Percentiles rank a stretch among this genome's conserved stretches.
phyloP scores from a whole-genome alignment of 2,329 filamentous ascomycete genomes.

The Trichoderma arundinaceum region DNA sequence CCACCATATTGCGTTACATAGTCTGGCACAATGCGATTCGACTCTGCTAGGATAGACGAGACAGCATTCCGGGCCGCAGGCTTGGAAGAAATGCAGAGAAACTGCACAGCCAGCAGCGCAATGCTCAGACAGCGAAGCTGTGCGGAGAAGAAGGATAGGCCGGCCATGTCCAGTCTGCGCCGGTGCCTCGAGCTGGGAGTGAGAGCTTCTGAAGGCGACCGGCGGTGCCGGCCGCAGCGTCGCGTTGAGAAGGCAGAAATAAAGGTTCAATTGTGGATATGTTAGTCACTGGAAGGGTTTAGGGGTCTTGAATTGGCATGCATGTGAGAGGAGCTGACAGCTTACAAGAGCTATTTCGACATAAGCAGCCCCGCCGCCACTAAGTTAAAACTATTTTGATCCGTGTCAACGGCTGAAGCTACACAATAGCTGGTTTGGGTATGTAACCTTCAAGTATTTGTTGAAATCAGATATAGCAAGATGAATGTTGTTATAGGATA shows the following conservation, averaged over 20 bases:
- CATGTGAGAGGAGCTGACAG: no score
- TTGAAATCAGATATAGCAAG: no score
- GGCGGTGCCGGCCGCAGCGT: conserved; percentile 2
- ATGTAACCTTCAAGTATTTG: no score
- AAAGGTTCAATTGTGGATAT: neutral
- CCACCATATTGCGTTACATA: conserved; percentile 17
- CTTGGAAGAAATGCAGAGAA: neutral
- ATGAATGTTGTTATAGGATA: no score
- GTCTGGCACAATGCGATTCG: conserved; percentile 4
- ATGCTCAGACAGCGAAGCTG: conserved; percentile 1
- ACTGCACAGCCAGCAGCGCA: conserved; percentile 4
- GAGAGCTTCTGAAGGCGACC: conserved; percentile 16
- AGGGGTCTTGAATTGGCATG: neutral
- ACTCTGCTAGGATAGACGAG: neutral
- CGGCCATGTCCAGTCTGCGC: conserved; percentile 18
- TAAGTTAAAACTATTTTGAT: no score
- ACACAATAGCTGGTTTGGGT: no score
- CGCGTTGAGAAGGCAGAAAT: neutral
- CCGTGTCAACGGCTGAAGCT: no score
- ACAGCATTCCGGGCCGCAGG: neutral
- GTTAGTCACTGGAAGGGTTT: neutral
- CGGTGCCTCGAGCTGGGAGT: conserved; percentile 1
- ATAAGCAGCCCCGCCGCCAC: no score
- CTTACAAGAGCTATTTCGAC: no score
- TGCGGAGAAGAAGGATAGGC: neutral